A percentile compares a stretch with the other conserved stretches of the same genome.
Conservation (phyloP, 352 stramenopile species). For the Phytophthora boehmeriae region DNA sequence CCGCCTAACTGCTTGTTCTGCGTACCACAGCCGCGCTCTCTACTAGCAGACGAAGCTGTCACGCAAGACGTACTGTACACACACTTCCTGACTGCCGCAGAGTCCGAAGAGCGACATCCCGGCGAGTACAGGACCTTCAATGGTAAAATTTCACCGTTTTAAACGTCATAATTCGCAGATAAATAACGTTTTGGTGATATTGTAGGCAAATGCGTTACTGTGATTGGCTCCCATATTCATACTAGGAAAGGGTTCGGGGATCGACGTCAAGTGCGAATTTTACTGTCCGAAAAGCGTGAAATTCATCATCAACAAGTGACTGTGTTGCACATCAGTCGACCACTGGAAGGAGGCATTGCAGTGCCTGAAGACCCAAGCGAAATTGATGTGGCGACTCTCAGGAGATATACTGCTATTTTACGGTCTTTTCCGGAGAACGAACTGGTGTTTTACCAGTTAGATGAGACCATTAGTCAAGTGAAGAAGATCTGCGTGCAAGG, state of each 20-base stretch:
- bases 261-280: constrained; percentile 64
- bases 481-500: constrained; percentile 56
- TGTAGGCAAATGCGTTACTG: constrained; percentile 54
- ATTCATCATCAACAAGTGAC: constrained; percentile 59
- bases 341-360: constrained; percentile 62
- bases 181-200: constrained; percentile 18
- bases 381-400: constrained; percentile 75
- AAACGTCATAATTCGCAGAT: background rate
- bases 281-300: constrained; percentile 69
- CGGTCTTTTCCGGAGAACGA: constrained; percentile 78
- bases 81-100: constrained; percentile 58
- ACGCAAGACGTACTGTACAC: constrained; percentile 53
- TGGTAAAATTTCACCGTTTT: constrained; percentile 27
- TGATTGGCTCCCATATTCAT: constrained; percentile 64
- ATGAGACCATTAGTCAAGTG: constrained; percentile 68
- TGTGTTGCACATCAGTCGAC: constrained; percentile 75
- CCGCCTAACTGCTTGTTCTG: constrained; percentile 63
- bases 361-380: constrained; percentile 77
- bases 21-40: constrained; percentile 65
- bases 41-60: constrained; percentile 46
- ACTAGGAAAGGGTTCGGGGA: constrained; percentile 58
- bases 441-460: constrained; percentile 70
- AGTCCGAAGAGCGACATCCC: constrained; percentile 21
- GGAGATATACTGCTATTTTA: constrained; percentile 78
- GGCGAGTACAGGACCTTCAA: constrained; percentile 75